Evolutionary conservation across 2,329 filamentous ascomycete species (phyloP), one percentile per base, ranked within the genome.

Genomic region (Xylaria polymorpha): DNA sequence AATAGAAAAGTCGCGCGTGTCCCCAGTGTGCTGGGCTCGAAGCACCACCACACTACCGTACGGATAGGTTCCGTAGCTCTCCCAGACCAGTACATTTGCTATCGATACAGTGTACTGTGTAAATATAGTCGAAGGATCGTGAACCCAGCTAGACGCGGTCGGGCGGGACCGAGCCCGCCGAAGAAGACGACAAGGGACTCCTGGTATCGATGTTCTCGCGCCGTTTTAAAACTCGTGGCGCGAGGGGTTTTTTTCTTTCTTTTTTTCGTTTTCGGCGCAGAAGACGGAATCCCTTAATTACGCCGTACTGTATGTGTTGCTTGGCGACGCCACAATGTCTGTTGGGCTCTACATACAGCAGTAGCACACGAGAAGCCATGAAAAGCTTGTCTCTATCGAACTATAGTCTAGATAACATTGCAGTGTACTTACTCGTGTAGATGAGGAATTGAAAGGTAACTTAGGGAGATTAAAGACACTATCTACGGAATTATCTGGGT

Each of bases 61-160:
- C 25, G 25, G 25, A 29, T 15, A 7, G n/a, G 8, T 50, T 14
- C 29, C 39, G 43, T 48, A 32, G 39, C n/a, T 29, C 25, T 59
- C 25, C 56, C n/a, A 32, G 22, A 39, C 25, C n/a, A n/a, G n/a
- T 29, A 29, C 2, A 4, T 29, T 4, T 29, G 25, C 25, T 29
- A 29, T 29, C 25, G 2, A 29, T 29, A 29, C 25, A 29, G 25
- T 29, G 25, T 29, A 29, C 25, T 4, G 25, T 29, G 4, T 44
- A 6, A 18, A 15, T 44, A 44, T 2, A 7, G 14, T 46, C 32
- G 50, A 32, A 68, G 66, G 66, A 68, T 65, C 50, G 57, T 46
- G 41, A 61, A 61, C 61, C 61, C 35, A 25, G 61, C 32, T 22
- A 25, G 61, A 32, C 66, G 15, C 56, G 56, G 37, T 61, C 56